Conservation (phyloP, 1,139 yeast species). For the Saccharomyces hybrid region DNA sequence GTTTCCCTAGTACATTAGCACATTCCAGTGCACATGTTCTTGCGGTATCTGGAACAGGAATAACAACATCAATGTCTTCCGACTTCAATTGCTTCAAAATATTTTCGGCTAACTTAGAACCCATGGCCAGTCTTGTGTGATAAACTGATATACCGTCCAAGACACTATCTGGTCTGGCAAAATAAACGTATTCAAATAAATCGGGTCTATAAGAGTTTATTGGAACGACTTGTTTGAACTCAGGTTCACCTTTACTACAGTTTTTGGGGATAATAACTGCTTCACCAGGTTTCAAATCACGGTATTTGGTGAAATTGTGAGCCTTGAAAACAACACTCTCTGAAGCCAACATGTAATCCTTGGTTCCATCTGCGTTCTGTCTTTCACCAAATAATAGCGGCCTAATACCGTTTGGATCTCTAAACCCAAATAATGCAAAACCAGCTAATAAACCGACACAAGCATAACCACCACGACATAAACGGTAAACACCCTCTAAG, state of each 20-base stretch:
- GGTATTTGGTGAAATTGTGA: slow-evolving; percentile 73
- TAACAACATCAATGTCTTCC: slow-evolving; percentile 81
- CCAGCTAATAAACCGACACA: slow-evolving; percentile 95
- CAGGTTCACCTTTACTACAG: slow-evolving; percentile 49
- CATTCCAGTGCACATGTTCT: slow-evolving; percentile 91
- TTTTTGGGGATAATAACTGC: slow-evolving; percentile 86
- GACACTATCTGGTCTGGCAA: slow-evolving; percentile 95
- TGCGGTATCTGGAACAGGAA: slow-evolving; percentile 97
- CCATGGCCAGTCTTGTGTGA: slow-evolving; percentile 90
- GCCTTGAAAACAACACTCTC: slow-evolving; percentile 93
- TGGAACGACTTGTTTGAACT: slow-evolving; percentile 80
- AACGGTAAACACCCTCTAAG: slow-evolving; percentile 67
- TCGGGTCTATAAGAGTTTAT: slow-evolving; percentile 82
- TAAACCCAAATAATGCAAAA: slow-evolving; percentile 87
- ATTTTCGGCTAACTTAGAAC: slow-evolving; percentile 73
- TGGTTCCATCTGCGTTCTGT: slow-evolving; percentile 54
- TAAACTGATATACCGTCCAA: slow-evolving; percentile 93
- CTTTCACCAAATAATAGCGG: slow-evolving; percentile 86
- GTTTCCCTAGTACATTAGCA: slow-evolving; percentile 69
- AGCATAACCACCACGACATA: slow-evolving; percentile 91
- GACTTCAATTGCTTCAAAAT: slow-evolving; percentile 44
- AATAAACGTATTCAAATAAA: slow-evolving; percentile 92
- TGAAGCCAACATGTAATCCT: slow-evolving; percentile 90
- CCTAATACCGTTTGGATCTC: slow-evolving; percentile 95
- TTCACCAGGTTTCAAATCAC: slow-evolving; percentile 89